These are phyloP conservation scores for Piromyces sp. DNA, from an alignment of 192 early-diverging fungal genomes.

Conservation along the genomic window DNA sequence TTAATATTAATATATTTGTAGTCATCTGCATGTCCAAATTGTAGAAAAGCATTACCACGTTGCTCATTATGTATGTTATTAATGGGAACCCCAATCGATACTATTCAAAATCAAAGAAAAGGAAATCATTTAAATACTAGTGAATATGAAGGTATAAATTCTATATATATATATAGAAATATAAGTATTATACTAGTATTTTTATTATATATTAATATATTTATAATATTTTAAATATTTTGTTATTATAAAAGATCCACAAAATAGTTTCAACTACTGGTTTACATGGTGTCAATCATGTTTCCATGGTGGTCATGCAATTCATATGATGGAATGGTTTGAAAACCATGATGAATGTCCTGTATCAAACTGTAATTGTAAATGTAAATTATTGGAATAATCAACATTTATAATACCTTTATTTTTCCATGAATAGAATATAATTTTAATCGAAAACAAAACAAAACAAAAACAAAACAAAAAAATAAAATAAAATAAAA, in stretches of 20 bases:
- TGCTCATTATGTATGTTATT: slow-evolving; percentile 44
- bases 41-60: slow-evolving; percentile 39
- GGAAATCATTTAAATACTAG: slow-evolving; percentile 21
- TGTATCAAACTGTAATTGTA: slow-evolving; percentile 75
- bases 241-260: background rate
- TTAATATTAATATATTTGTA: slow-evolving; percentile 2
- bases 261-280: slow-evolving; percentile 60
- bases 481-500: too few species aligned
- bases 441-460: too few species aligned
- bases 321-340: slow-evolving; percentile 87
- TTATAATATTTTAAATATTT: background rate
- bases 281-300: slow-evolving; percentile 99
- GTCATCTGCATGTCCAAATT: slow-evolving; percentile 41
- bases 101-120: slow-evolving; percentile 17
- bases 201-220: background rate
- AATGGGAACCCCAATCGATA: slow-evolving; percentile 49
- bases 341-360: slow-evolving; percentile 65
- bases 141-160: slow-evolving; percentile 16
- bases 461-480: too few species aligned
- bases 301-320: slow-evolving; percentile 85
- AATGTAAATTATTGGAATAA: slow-evolving; percentile 19
- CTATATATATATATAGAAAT: background rate
- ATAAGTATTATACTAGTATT: slow-evolving; percentile 4
- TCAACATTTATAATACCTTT: too few species aligned
- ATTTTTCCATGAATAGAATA: too few species aligned